These are phyloP conservation scores for Diversispora epigaea DNA, from an alignment of 192 early-diverging fungal species.

Conservation along the genomic window DNA sequence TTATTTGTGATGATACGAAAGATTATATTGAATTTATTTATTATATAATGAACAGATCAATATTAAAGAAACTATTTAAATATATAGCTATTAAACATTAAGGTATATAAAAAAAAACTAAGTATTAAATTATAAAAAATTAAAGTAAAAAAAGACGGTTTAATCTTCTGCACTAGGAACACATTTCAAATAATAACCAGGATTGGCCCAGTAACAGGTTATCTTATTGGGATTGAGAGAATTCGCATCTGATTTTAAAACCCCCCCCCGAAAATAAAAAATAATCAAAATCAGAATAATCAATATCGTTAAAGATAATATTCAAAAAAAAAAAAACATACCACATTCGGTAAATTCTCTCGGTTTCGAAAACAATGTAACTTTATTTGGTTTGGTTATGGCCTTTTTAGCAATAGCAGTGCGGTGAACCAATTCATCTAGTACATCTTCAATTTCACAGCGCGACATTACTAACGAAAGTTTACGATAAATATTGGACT, in stretches of 20 bases:
- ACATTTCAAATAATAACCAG: slow-evolving; percentile 20
- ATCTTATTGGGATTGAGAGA: slow-evolving; percentile 22
- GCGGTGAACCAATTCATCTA: slow-evolving; percentile 29
- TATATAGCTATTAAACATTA: too few species aligned
- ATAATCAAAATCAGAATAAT: neutral
- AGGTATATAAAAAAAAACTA: too few species aligned
- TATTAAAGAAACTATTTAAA: too few species aligned
- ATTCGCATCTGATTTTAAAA: neutral
- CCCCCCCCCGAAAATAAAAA: too few species aligned
- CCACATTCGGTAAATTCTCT: slow-evolving; percentile 28
- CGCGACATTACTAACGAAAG: slow-evolving; percentile 34
- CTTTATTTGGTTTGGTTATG: slow-evolving; percentile 30
- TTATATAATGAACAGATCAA: too few species aligned
- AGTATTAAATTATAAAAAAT: too few species aligned
- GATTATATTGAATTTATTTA: too few species aligned
- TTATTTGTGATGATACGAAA: too few species aligned
- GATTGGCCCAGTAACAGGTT: slow-evolving; percentile 18
- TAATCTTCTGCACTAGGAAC: neutral
- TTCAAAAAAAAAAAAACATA: slow-evolving; percentile 4
- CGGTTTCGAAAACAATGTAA: slow-evolving; percentile 32
- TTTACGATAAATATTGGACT: slow-evolving; percentile 36
- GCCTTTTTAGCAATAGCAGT: neutral
- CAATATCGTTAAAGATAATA: neutral
- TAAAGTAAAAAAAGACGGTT: too few species aligned
- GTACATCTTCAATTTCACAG: slow-evolving; percentile 33